These are phyloP conservation scores for Neoboletus subvelutipes DNA, from an alignment of 768 basidiomycete species.

Conservation along the genomic window DNA sequence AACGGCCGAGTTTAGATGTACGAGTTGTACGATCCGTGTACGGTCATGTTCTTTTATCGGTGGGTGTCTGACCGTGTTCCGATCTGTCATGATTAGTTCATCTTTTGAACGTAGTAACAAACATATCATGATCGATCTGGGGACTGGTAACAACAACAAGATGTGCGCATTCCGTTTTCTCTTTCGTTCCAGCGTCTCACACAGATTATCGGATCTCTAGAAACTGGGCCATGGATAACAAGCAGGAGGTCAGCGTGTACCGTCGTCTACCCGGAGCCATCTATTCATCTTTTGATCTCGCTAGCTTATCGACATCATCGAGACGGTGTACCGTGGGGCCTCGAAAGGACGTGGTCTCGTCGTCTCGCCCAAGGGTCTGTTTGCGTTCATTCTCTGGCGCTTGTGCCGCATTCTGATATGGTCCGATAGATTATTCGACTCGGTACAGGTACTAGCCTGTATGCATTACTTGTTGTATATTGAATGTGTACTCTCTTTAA, in stretches of 20 bases:
- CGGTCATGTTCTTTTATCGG: constrained; percentile 99
- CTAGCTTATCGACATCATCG: constrained; percentile 95
- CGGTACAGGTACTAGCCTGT: constrained; percentile 65
- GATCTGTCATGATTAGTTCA: background rate
- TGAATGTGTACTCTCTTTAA: background rate
- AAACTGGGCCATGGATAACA: constrained; percentile 99
- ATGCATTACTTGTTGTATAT: background rate
- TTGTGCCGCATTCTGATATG: background rate
- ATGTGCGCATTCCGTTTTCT: constrained; percentile 57
- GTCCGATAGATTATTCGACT: constrained; percentile 69
- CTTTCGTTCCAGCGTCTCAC: background rate
- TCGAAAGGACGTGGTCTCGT: constrained; percentile 98
- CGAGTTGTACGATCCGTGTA: constrained; percentile 95
- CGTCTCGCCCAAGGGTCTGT: constrained; percentile 89
- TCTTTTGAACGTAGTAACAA: constrained; percentile 64
- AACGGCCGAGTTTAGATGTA: constrained; percentile 73
- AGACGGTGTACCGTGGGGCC: constrained; percentile 97
- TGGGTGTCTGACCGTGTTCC: constrained; percentile 35
- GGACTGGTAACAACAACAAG: constrained; percentile 99
- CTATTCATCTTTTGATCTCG: background rate
- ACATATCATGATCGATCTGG: constrained; percentile 99
- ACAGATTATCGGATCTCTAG: constrained; percentile 41
- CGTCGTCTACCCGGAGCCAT: background rate
- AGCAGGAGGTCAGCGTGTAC: constrained; percentile 75
- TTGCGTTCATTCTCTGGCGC: rapidly evolving